These are phyloP conservation scores for Melastoma malabathricum DNA, from an alignment of 345 rosid genomes.

Conservation along the genomic window DNA sequence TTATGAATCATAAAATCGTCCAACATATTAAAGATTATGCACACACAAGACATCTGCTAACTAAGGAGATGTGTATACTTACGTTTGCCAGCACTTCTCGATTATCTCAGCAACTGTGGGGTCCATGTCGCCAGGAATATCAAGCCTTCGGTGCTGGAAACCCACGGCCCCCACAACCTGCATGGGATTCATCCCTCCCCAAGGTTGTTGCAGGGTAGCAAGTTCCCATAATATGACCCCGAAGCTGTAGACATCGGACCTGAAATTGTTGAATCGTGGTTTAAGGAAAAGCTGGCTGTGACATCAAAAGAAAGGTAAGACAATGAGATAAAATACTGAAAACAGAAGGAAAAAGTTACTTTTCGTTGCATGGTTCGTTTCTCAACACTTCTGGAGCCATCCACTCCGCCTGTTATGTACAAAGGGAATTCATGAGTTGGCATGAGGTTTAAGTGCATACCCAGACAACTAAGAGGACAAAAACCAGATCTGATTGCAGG, in stretches of 20 bases:
- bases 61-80: slow-evolving; percentile 19
- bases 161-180: slow-evolving; percentile 99
- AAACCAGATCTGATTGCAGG: not conserved
- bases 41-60: not conserved
- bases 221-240: slow-evolving; percentile 98
- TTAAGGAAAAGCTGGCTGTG: not conserved
- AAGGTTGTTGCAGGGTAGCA: slow-evolving; percentile 67
- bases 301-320: not conserved
- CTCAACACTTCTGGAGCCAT: slow-evolving; percentile 98
- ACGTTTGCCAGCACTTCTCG: slow-evolving; percentile 83
- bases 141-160: slow-evolving; percentile 86
- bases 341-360: slow-evolving; percentile 26
- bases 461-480: not conserved
- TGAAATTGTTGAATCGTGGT: slow-evolving; percentile 14
- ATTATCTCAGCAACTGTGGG: slow-evolving; percentile 67
- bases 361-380: slow-evolving; percentile 93
- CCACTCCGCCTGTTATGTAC: slow-evolving; percentile 71
- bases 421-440: not conserved
- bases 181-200: slow-evolving; percentile 99
- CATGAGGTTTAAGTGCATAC: not conserved
- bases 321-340: not conserved
- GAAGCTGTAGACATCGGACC: slow-evolving; percentile 91
- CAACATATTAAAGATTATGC: not conserved
- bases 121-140: slow-evolving; percentile 59
- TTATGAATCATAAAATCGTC: not conserved